Base-by-base conservation (phyloP, 2,329 filamentous ascomycete genomes). In the Ophiostoma pallidulum region DNA sequence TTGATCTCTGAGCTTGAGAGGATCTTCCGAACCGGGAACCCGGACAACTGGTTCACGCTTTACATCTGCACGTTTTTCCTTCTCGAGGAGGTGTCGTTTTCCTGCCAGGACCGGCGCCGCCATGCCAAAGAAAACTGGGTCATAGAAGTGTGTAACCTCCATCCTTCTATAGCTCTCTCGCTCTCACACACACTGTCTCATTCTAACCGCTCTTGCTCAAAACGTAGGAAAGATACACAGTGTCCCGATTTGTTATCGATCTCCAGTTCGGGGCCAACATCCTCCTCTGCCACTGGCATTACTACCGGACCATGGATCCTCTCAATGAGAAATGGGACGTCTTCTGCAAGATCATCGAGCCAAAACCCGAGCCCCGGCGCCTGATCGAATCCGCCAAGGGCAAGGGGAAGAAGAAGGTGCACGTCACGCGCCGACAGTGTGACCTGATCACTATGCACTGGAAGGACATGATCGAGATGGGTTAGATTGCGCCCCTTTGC, bases 221-320 rank as follows among this genome's bases (percentile, higher is more conserved):
- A 36, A 36, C 20, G 4, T 10, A 67, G 63, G 49, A 50, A n/a
- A 60, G 59, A 10, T 69, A 69, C 47, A 60, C 69, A 1, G 62
- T 72, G 8, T 62, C 62, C 0, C 14, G 36, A 1, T 71, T 69
- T 46, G 66, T 74, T 14, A 62, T 68, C 31, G 58, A 65, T 6
- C 59, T 74, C 2, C 72, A 75, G 14, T 59, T 65, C 12, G 64
- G 70, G 4, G 70, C 67, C 24, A 72, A 69, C 42, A 66, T 66
- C 44, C 59, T 75, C 24, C 66, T 76, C 2, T 59, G 61, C 10
- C 62, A 73, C 45, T 76, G 73, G 73, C 69, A 73, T 41, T 75
- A 75, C 53, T 75, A 67, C 57, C 70, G 68, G 48, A 64, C 62
- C 28, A 54, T 52, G 49, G 50, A 53, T 14, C 53, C 72, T 8